These are phyloP conservation scores for Penicillium salamii DNA, from an alignment of 495 filamentous ascomycete species.

Conservation along the genomic window DNA sequence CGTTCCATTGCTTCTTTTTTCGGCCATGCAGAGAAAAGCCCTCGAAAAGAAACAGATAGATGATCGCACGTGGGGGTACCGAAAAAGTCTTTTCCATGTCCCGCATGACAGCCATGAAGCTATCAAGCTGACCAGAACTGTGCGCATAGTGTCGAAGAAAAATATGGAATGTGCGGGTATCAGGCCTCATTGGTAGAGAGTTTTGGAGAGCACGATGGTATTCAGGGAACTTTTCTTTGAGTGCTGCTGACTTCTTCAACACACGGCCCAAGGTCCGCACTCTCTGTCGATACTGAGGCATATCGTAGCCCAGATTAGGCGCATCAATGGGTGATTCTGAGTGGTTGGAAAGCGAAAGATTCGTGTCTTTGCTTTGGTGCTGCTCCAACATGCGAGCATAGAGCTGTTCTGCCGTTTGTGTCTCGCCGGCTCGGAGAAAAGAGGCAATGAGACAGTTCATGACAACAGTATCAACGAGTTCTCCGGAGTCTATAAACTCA, in stretches of 20 bases:
- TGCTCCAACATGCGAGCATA: conserved; percentile 73
- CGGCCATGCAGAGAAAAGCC: conserved; percentile 73
- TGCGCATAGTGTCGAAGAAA: conserved; percentile 38
- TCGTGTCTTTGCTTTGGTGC: conserved; percentile 21
- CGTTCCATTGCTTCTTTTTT: conserved; percentile 63
- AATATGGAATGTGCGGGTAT: conserved; percentile 46
- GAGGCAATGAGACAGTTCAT: conserved; percentile 82
- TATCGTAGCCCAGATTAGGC: neutral
- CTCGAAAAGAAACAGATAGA: conserved; percentile 59
- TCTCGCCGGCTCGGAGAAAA: conserved; percentile 69
- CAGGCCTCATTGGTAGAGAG: conserved; percentile 36
- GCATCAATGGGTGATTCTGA: neutral
- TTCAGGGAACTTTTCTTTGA: conserved; percentile 28
- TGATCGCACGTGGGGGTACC: conserved; percentile 38
- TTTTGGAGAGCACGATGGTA: conserved; percentile 38
- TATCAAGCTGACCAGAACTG: conserved; percentile 33
- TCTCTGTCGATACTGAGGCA: conserved; percentile 29
- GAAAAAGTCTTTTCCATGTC: conserved; percentile 42
- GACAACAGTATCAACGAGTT: conserved; percentile 83
- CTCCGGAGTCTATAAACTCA: conserved; percentile 72
- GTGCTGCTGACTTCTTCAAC: conserved; percentile 33
- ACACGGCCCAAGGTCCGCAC: conserved; percentile 31
- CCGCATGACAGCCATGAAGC: conserved; percentile 32
- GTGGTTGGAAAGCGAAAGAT: neutral
- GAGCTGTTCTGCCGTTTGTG: conserved; percentile 67